Evolutionary conservation across 2,329 filamentous ascomycete genomes (phyloP).

Genomic region (Penicillium sp.): DNA sequence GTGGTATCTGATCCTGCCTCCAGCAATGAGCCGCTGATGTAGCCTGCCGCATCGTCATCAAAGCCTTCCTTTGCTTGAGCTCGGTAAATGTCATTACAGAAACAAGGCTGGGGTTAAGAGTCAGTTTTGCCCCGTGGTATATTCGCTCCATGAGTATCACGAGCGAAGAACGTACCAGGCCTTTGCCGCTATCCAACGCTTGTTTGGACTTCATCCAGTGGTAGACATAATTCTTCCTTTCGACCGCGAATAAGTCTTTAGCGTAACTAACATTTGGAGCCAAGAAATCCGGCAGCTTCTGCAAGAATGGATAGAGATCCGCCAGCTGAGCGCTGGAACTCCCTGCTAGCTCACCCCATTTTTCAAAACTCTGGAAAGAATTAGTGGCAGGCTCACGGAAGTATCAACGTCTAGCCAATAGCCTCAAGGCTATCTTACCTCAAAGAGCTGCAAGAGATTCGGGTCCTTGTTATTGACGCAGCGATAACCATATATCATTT

Average conservation of each 20-base stretch:
- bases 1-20: constrained; percentile 56
- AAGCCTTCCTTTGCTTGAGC: constrained; percentile 34
- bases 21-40: constrained; percentile 31
- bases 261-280: constrained; percentile 41
- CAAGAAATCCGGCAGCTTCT: constrained; percentile 45
- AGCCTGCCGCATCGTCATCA: constrained; percentile 35
- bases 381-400: no score
- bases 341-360: no score
- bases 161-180: no score
- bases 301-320: constrained; percentile 50
- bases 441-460: constrained; percentile 46
- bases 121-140: no score
- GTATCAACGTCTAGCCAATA: no score
- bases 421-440: constrained; percentile 11
- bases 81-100: constrained; percentile 21
- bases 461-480: constrained; percentile 43
- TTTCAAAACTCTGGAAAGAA: no score
- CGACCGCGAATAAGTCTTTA: constrained; percentile 44
- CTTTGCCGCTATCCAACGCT: neutral
- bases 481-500: constrained; percentile 53
- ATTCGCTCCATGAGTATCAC: no score
- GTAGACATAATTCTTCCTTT: constrained; percentile 44
- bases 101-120: neutral
- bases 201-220: constrained; percentile 46
- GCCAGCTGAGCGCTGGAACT: constrained; percentile 41